These are phyloP conservation scores for Emiliania huxleyi DNA, from an alignment of 78 protist genomes.

Conservation along the genomic window DNA sequence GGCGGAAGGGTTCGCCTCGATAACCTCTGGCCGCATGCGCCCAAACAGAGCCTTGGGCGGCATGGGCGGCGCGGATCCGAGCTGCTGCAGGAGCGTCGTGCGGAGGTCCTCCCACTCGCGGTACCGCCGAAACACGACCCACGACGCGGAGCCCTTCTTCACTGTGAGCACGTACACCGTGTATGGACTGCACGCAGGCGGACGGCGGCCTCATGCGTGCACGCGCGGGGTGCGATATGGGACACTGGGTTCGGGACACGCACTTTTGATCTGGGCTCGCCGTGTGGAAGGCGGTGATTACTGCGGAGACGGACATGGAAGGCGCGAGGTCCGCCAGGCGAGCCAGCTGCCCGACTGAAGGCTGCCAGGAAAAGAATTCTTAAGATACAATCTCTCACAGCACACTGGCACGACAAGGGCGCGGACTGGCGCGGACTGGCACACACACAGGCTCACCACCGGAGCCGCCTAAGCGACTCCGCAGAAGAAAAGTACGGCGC, in stretches of 20 bases:
- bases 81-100: not conserved
- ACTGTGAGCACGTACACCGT: not conserved
- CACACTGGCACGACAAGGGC: too few species aligned
- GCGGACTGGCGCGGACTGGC: too few species aligned
- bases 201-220: too few species aligned
- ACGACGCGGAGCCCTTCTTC: not conserved
- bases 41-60: not conserved
- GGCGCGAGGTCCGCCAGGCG: too few species aligned
- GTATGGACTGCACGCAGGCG: conserved; percentile 1
- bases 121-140: not conserved
- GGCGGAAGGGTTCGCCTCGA: too few species aligned
- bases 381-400: too few species aligned
- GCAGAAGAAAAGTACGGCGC: too few species aligned
- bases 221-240: not conserved
- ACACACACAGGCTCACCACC: too few species aligned
- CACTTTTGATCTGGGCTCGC: not conserved
- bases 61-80: not conserved
- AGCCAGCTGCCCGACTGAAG: too few species aligned
- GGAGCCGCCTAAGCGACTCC: too few species aligned
- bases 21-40: conserved; percentile 23
- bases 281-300: not conserved
- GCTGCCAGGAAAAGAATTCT: too few species aligned
- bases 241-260: not conserved
- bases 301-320: too few species aligned
- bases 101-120: conserved; percentile 8